phyloP scores from a whole-genome alignment of 192 early-diverging fungal genomes.

The Phlyctochytrium bullatum region DNA sequence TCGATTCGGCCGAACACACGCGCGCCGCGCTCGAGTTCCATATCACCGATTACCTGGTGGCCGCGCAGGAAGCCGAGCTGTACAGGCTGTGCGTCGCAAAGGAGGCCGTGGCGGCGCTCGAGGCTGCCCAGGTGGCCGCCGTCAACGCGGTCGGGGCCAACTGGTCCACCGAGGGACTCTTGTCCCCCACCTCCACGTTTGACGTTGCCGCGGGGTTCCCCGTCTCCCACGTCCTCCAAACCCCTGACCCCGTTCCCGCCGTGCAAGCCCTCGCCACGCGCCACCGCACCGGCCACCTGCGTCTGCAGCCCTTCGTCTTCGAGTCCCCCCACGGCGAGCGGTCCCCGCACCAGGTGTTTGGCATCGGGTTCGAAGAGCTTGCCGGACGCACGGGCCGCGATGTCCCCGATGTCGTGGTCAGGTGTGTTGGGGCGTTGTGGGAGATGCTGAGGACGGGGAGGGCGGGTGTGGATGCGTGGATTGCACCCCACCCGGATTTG shows the following conservation, averaged over 20 bases:
- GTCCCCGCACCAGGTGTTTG: conserved; percentile 31
- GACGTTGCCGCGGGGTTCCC: conserved; percentile 16
- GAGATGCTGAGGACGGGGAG: conserved; percentile 21
- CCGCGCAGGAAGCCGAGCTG: conserved; percentile 30
- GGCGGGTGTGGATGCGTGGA: conserved; percentile 32
- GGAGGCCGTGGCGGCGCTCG: conserved; percentile 19
- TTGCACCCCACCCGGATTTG: conserved; percentile 28
- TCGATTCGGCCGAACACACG: conserved; percentile 33
- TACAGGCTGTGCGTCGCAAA: conserved; percentile 23
- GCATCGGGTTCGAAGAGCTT: conserved; percentile 30
- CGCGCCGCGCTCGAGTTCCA: conserved; percentile 37
- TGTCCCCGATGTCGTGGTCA: conserved; percentile 29
- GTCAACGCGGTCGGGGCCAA: conserved; percentile 7
- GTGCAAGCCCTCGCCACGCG: conserved; percentile 17
- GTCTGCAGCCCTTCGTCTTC: conserved; percentile 23
- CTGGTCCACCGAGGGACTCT: not conserved
- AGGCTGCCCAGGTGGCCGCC: conserved; percentile 18
- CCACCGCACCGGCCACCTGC: conserved; percentile 30
- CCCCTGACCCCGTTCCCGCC: conserved; percentile 21
- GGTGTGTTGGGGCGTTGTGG: conserved; percentile 25
- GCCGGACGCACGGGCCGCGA: conserved; percentile 10
- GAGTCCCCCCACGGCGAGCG: not conserved
- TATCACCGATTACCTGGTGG: conserved; percentile 36
- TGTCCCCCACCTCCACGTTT: conserved; percentile 3
- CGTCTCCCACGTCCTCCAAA: not conserved